Evolutionary conservation across 495 filamentous ascomycete species (phyloP).

Genomic region (Podospora pseudoanserina): DNA sequence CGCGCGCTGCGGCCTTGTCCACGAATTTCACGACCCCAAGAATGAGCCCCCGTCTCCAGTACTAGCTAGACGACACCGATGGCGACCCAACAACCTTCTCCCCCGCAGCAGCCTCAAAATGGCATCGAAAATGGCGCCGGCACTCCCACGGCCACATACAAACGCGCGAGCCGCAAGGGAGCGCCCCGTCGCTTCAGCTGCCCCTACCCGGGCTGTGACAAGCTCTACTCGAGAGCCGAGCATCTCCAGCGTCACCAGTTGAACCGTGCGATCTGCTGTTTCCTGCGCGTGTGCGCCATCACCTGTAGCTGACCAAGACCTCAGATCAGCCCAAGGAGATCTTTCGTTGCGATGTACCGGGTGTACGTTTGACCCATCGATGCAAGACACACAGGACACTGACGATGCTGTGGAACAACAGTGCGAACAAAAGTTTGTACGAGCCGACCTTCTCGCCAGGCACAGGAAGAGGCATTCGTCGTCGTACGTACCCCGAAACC

Average conservation of each 20-base stretch:
- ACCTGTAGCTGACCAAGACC: constrained; percentile 39
- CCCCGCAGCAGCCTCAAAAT: constrained; percentile 2
- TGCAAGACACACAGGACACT: neutral
- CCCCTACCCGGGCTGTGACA: constrained; percentile 79
- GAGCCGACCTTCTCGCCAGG: constrained; percentile 84
- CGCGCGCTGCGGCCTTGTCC: constrained; percentile 12
- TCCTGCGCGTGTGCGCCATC: constrained; percentile 2
- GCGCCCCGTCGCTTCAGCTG: constrained; percentile 66
- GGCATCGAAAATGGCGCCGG: constrained; percentile 1
- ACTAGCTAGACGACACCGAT: constrained; percentile 7
- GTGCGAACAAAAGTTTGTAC: constrained; percentile 85
- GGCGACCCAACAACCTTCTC: constrained; percentile 13
- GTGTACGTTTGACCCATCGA: constrained; percentile 25
- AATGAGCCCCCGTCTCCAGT: neutral
- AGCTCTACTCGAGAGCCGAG: constrained; percentile 91
- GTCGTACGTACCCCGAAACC: constrained; percentile 84
- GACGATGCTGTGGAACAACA: constrained; percentile 15
- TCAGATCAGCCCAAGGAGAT: constrained; percentile 92
- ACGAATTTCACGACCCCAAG: neutral
- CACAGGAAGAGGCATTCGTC: constrained; percentile 92
- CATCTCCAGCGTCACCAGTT: constrained; percentile 66
- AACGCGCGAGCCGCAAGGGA: constrained; percentile 49
- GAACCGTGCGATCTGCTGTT: constrained; percentile 36
- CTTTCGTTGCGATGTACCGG: constrained; percentile 85
- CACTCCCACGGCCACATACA: constrained; percentile 30